Percentiles rank a stretch among this genome's conserved stretches.
These are phyloP conservation scores for Xylaria intraflava DNA, from an alignment of 495 filamentous ascomycete genomes.

Conservation along the genomic window DNA sequence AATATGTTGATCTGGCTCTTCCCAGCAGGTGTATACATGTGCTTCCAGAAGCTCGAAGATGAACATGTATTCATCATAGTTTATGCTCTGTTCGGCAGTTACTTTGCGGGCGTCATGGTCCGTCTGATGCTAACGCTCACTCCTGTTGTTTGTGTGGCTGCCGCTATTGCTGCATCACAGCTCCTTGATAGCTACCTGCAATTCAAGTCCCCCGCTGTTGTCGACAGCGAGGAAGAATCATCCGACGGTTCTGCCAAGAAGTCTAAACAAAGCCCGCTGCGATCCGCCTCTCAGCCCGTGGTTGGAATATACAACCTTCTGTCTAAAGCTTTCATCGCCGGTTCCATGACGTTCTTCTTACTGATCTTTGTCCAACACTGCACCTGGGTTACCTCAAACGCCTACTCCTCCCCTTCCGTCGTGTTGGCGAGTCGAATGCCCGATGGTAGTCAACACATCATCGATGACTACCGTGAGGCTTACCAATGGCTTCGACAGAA, in stretches of 20 bases:
- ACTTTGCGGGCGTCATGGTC: slow-evolving; percentile 99
- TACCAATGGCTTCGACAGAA: slow-evolving; percentile 99
- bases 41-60: slow-evolving; percentile 86
- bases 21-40: slow-evolving; percentile 97
- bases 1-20: slow-evolving; percentile 99
- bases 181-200: slow-evolving; percentile 83
- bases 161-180: slow-evolving; percentile 81
- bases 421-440: slow-evolving; percentile 88
- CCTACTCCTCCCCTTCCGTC: slow-evolving; percentile 96
- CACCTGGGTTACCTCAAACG: slow-evolving; percentile 99
- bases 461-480: slow-evolving; percentile 98
- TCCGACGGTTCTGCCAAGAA: slow-evolving; percentile 42
- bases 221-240: slow-evolving; percentile 41
- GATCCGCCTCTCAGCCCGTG: slow-evolving; percentile 63
- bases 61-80: slow-evolving; percentile 99
- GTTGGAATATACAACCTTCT: slow-evolving; percentile 77
- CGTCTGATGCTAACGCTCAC: slow-evolving; percentile 97
- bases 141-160: slow-evolving; percentile 91
- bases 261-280: slow-evolving; percentile 50
- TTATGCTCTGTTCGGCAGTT: slow-evolving; percentile 89
- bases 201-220: slow-evolving; percentile 46
- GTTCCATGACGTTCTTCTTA: slow-evolving; percentile 67
- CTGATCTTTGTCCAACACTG: slow-evolving; percentile 94
- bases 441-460: slow-evolving; percentile 95
- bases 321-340: slow-evolving; percentile 71